phyloP scores from a whole-genome alignment of 768 basidiomycete genomes.

The Ramaria sp. region DNA sequence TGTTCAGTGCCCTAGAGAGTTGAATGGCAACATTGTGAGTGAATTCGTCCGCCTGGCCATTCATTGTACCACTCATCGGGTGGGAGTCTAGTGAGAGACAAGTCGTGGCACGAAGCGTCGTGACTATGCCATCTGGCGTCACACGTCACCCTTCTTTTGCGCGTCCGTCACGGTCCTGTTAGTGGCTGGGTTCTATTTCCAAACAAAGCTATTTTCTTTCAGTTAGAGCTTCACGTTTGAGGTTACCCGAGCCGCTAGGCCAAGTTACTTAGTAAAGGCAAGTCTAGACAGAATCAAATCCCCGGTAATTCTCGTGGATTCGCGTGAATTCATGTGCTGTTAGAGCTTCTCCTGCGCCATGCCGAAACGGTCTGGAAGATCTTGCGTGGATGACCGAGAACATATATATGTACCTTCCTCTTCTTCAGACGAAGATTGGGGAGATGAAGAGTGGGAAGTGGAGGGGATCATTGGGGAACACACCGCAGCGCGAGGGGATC shows the following conservation, averaged over 20 bases:
- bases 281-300: too few relatives aligned
- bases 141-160: too few relatives aligned
- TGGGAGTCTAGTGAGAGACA: background rate
- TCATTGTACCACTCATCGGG: constrained; percentile 5
- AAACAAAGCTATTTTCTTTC: too few relatives aligned
- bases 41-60: constrained; percentile 30
- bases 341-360: background rate
- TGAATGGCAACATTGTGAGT: constrained; percentile 65
- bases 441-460: background rate
- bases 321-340: background rate
- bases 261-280: too few relatives aligned
- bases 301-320: background rate
- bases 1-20: constrained; percentile 72
- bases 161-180: too few relatives aligned
- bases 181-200: too few relatives aligned
- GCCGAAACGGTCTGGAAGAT: too few relatives aligned
- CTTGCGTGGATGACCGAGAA: too few relatives aligned
- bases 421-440: constrained; percentile 4
- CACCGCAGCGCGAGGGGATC: background rate
- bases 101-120: too few relatives aligned
- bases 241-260: too few relatives aligned
- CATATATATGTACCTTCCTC: background rate
- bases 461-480: background rate
- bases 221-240: too few relatives aligned
- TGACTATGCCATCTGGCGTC: too few relatives aligned